These are phyloP conservation scores for Ottelia alismoides DNA, from an alignment of 106 monocot species.

Conservation along the genomic window DNA sequence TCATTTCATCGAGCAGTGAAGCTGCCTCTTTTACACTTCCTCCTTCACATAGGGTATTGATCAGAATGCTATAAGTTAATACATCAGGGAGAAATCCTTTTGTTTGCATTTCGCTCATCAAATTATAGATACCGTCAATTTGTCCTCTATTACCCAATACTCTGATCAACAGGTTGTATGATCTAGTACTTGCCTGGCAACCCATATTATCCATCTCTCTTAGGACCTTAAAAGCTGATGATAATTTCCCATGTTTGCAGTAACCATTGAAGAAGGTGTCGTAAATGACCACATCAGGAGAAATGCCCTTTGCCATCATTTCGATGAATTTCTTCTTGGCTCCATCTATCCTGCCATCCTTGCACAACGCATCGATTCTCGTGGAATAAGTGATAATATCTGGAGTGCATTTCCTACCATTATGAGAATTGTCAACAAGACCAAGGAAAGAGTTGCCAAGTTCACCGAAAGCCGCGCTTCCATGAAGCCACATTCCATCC, in stretches of 20 bases:
- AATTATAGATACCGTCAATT: constrained; percentile 33
- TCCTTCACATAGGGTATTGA: constrained; percentile 44
- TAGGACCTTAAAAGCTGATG: constrained; percentile 66
- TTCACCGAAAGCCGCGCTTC: constrained; percentile 68
- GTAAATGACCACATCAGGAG: constrained; percentile 62
- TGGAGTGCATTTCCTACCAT: constrained; percentile 51
- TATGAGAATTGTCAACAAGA: constrained; percentile 29
- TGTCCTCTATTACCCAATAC: constrained; percentile 43
- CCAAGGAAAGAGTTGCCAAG: constrained; percentile 67
- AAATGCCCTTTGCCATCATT: constrained; percentile 52
- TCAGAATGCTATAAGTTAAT: constrained; percentile 57
- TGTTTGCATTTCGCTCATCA: constrained; percentile 69
- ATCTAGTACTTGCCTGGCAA: constrained; percentile 41
- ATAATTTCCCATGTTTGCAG: constrained; percentile 69
- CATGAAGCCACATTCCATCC: constrained; percentile 72
- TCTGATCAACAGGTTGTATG: constrained; percentile 81
- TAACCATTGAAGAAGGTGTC: constrained; percentile 65
- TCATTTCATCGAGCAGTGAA: constrained; percentile 65
- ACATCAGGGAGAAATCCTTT: constrained; percentile 47
- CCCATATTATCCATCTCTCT: constrained; percentile 88
- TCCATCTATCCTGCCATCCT: constrained; percentile 61
- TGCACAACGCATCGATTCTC: constrained; percentile 63
- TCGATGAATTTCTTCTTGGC: constrained; percentile 75
- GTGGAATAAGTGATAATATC: constrained; percentile 73
- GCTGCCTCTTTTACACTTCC: constrained; percentile 45